Conservation (phyloP, 2,329 filamentous ascomycete species). For the Alternaria hordeiaustralica region DNA sequence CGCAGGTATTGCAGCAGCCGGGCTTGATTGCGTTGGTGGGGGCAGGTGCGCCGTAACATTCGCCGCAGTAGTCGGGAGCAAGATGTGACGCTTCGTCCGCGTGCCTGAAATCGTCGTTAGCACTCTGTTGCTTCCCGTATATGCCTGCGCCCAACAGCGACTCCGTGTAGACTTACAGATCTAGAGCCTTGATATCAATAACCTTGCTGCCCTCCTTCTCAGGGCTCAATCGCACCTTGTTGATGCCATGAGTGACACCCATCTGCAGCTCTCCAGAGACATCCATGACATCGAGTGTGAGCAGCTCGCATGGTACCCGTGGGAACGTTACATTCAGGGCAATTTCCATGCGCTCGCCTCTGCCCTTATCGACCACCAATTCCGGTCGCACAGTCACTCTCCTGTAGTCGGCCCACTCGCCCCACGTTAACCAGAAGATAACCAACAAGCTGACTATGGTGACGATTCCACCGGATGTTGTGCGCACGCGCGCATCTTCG, state of each 20-base stretch:
- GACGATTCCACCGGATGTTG: constrained; percentile 92
- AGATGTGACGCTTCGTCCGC: constrained; percentile 75
- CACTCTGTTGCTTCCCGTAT: background rate
- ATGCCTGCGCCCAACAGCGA: background rate
- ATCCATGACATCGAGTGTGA: constrained; percentile 99
- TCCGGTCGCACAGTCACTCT: constrained; percentile 87
- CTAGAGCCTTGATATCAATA: constrained; percentile 47
- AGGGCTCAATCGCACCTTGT: constrained; percentile 82
- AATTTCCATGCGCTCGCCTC: constrained; percentile 99
- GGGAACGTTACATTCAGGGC: constrained; percentile 98
- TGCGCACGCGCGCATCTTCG: constrained; percentile 95
- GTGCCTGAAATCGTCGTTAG: constrained; percentile 59
- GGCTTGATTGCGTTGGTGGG: constrained; percentile 74
- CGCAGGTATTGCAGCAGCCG: constrained; percentile 97
- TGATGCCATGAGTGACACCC: constrained; percentile 89
- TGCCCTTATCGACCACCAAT: constrained; percentile 92
- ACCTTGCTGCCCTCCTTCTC: constrained; percentile 72
- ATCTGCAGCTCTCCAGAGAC: constrained; percentile 96
- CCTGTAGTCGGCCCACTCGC: constrained; percentile 95
- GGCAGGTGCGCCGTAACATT: constrained; percentile 84
- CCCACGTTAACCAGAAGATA: constrained; percentile 87
- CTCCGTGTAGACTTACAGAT: constrained; percentile 40
- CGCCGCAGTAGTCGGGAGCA: constrained; percentile 89
- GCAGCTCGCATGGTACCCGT: constrained; percentile 88
- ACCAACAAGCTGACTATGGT: constrained; percentile 89